These are phyloP conservation scores for Avena atlantica DNA, from an alignment of 176 grass and related monocot species.

Conservation along the genomic window DNA sequence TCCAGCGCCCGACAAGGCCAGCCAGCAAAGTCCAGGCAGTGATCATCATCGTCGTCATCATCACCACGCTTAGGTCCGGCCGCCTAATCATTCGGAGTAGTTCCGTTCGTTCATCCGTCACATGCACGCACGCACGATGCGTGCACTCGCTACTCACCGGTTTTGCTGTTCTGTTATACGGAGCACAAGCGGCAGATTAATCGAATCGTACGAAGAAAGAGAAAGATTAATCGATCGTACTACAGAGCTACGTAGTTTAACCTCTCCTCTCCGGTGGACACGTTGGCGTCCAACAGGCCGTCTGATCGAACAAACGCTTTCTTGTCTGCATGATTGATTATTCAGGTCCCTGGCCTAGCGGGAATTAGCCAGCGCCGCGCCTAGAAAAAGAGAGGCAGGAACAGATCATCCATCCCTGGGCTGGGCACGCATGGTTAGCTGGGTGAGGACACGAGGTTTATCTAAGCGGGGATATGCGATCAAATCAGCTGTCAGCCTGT, in stretches of 20 bases:
- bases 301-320: not conserved
- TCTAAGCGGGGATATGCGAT: not conserved
- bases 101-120: not conserved
- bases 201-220: not conserved
- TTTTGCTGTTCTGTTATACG: slow-evolving; percentile 8
- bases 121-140: not conserved
- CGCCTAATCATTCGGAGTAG: slow-evolving; percentile 14
- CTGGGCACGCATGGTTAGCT: not conserved
- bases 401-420: not conserved
- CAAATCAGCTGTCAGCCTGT: not conserved
- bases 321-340: slow-evolving; percentile 10
- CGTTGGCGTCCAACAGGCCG: slow-evolving; percentile 8
- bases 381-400: not conserved
- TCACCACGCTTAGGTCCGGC: not conserved
- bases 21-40: slow-evolving; percentile 27
- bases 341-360: not conserved
- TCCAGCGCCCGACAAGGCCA: slow-evolving; percentile 24
- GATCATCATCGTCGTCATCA: not conserved
- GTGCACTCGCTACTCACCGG: not conserved
- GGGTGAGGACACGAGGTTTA: not conserved
- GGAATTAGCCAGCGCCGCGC: not conserved
- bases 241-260: too few species aligned
- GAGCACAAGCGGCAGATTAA: not conserved
- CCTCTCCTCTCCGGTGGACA: not conserved
- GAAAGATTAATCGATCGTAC: too few species aligned